phyloP scores from a whole-genome alignment of 2,329 filamentous ascomycete species.

The Cytospora piceae region DNA sequence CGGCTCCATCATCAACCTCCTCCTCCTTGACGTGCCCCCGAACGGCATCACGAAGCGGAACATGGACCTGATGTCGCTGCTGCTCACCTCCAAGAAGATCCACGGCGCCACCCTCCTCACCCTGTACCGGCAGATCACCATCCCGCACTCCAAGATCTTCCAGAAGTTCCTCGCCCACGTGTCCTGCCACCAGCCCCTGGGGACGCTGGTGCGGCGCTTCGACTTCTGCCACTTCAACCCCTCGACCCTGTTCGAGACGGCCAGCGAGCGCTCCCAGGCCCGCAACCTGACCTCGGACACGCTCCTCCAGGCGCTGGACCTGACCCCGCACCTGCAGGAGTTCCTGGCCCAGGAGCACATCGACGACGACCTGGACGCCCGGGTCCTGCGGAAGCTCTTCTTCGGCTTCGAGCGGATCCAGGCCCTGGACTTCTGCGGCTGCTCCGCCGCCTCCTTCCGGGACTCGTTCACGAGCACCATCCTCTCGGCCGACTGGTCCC shows the following conservation, averaged over 20 bases:
- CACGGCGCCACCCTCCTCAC: conserved; percentile 74
- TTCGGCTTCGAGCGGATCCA: conserved; percentile 65
- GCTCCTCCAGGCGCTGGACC: conserved; percentile 69
- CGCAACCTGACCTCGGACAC: conserved; percentile 77
- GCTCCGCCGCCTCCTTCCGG: conserved; percentile 70
- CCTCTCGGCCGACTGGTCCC: conserved; percentile 47
- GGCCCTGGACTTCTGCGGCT: conserved; percentile 78
- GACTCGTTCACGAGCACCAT: conserved; percentile 63
- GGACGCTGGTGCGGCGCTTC: conserved; percentile 75
- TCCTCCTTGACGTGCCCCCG: conserved; percentile 74
- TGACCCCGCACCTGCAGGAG: conserved; percentile 75
- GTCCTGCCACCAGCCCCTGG: conserved; percentile 66
- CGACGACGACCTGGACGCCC: conserved; percentile 72
- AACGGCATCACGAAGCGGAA: conserved; percentile 78
- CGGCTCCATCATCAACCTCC: conserved; percentile 72
- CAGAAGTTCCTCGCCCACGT: conserved; percentile 78
- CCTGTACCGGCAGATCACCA: conserved; percentile 78
- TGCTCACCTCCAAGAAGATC: conserved; percentile 75
- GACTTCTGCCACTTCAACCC: conserved; percentile 89
- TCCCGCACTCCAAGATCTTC: conserved; percentile 82
- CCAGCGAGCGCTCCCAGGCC: conserved; percentile 73
- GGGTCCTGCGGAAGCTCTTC: conserved; percentile 72
- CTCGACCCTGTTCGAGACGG: conserved; percentile 74
- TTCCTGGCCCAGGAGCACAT: conserved; percentile 82
- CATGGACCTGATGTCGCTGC: conserved; percentile 74